Evolutionary conservation across 805 yeast genomes (phyloP).

Genomic region (Danielia oregonensis): DNA sequence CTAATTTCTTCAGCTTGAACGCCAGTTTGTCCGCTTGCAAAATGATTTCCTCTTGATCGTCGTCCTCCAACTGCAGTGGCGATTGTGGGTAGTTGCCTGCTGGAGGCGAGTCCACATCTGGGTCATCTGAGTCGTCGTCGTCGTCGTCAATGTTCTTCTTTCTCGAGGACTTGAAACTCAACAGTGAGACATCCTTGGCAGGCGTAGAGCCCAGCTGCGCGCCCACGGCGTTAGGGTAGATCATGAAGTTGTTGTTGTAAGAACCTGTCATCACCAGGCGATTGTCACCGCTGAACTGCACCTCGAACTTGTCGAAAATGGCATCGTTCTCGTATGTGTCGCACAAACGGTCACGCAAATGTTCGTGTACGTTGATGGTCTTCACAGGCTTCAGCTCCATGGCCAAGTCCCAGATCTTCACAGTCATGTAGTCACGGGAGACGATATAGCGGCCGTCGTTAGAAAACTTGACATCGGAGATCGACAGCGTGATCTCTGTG

Average conservation of each 20-base stretch:
- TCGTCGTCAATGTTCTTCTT: slow-evolving; percentile 18
- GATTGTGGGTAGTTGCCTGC: slow-evolving; percentile 27
- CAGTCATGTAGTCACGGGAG: slow-evolving; percentile 96
- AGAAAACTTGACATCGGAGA: slow-evolving; percentile 89
- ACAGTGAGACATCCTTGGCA: slow-evolving; percentile 4
- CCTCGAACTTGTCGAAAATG: slow-evolving; percentile 97
- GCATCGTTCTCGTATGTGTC: slow-evolving; percentile 99
- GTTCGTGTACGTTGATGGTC: slow-evolving; percentile 94
- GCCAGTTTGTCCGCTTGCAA: slow-evolving; percentile 98
- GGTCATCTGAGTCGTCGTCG: slow-evolving; percentile 27
- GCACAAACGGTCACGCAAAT: slow-evolving; percentile 85
- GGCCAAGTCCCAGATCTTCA: slow-evolving; percentile 95
- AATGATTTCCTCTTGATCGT: slow-evolving; percentile 56
- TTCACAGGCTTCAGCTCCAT: slow-evolving; percentile 95
- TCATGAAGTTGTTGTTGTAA: slow-evolving; percentile 94
- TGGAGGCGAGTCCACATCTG: slow-evolving; percentile 26
- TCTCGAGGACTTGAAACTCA: slow-evolving; percentile 7
- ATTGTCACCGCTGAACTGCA: slow-evolving; percentile 90
- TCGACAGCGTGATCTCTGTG: slow-evolving; percentile 93
- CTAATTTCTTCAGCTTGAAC: slow-evolving; percentile 72
- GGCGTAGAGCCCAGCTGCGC: slow-evolving; percentile 8
- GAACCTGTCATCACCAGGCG: slow-evolving; percentile 94
- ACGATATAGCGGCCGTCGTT: slow-evolving; percentile 92
- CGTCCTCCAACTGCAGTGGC: slow-evolving; percentile 28
- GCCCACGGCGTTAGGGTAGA: slow-evolving; percentile 78